Base-by-base conservation (phyloP, 1,139 yeast genomes). In the Sugiyamaella paludigena region DNA sequence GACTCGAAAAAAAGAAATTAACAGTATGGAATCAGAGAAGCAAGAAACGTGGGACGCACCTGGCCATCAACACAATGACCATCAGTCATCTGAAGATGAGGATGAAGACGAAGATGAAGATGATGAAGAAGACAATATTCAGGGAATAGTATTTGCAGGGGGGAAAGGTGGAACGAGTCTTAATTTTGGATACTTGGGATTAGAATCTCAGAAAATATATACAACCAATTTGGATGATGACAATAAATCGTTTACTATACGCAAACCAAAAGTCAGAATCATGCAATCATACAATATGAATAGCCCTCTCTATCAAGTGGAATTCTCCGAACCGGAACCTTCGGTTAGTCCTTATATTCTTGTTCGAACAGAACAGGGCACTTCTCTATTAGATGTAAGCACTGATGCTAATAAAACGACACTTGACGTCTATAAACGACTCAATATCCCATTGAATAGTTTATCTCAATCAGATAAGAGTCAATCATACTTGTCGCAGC, bases 311-410 rank as follows among this genome's bases (percentile, higher is more conserved):
- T 43, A 43, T 37, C 60, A 57, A 42, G 44, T 57, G 11, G 51
- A 53, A 36, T 47, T 56, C 19, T 57, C 57, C 7, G 53, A 49
- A 8, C 49, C 53, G 1, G 54, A 51, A 32, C 54, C 53, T 2
- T 40, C 49, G 6, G 47, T 36, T 2, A 44, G 53, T 43, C 60
- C 61, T 10, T 51, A 39, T 38, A 29, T 51, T 27, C 43, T 55
- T 34, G 51, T 49, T 6, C 47, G 61, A 16, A 53, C 58, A 1
- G 40, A 42, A 9, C 27, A 28, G 8, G 57, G 51, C n/a, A 57
- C 58, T 4, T 34, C 34, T 7, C 39, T 46, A 35, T 15, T 51
- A 27, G 44, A 46, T 10, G 39, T 34, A 26, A 16, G 15, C 11
- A 15, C 36, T 32, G 33, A 15, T 6, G 11, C 27, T 15, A 34